A percentile compares a stretch with the other conserved stretches of the same genome.
Evolutionary conservation across 2,329 filamentous ascomycete species (phyloP).

Genomic region (Aspergillus pseudonomiae): DNA sequence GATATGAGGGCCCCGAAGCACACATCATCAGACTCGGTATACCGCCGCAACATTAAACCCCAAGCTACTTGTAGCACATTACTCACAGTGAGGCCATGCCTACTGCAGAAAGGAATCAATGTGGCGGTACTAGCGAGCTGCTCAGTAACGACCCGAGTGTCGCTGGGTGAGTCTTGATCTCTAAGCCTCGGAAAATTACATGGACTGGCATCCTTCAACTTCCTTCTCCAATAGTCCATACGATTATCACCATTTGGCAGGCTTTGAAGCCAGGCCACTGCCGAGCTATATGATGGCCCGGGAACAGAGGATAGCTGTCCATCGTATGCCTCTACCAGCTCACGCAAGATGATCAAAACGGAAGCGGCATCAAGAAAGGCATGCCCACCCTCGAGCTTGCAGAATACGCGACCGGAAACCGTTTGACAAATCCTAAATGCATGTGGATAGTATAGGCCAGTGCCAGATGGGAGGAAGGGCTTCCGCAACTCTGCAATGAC

Average conservation of each 20-base stretch:
- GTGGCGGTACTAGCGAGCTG: neutral
- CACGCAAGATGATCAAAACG: neutral
- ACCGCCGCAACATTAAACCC: constrained; percentile 7
- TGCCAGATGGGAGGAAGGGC: neutral
- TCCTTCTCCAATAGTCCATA: neutral
- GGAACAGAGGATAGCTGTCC: neutral
- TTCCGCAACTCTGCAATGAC: neutral
- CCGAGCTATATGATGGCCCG: neutral
- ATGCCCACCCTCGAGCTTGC: constrained; percentile 6
- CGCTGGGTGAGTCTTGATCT: neutral
- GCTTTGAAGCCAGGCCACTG: neutral
- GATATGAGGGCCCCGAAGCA: constrained; percentile 16
- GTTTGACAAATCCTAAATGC: constrained; percentile 1
- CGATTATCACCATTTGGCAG: neutral
- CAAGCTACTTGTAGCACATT: constrained; percentile 15
- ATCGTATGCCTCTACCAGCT: neutral
- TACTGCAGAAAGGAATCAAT: neutral
- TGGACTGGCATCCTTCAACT: neutral
- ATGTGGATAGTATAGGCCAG: neutral
- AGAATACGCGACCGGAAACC: neutral
- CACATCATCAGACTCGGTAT: constrained; percentile 7
- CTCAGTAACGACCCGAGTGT: neutral
- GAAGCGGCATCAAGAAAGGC: constrained; percentile 6
- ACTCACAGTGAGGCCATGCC: neutral
- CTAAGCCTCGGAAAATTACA: neutral